Base-by-base conservation (phyloP, 1,284 basidiomycete species). In the Ceratorhiza oryzae-sativae region DNA sequence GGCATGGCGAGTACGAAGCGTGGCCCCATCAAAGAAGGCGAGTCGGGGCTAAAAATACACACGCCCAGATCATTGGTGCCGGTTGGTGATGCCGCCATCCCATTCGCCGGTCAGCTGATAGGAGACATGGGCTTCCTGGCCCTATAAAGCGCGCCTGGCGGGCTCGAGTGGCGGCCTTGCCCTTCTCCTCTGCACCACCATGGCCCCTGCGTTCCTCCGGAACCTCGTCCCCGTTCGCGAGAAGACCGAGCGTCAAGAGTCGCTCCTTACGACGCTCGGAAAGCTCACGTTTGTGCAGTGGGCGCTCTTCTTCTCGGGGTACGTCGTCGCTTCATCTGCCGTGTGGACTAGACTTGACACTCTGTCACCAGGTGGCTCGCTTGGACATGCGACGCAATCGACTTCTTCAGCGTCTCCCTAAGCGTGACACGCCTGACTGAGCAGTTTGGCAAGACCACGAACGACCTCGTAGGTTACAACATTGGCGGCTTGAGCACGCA, bases 331-430 rank as follows among this genome's bases (percentile, higher is more conserved):
- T n/a, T 41, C 67, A 10, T 5, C 30, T 39, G n/a, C 32, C 30
- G 12, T 27, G 42, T 32, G 20, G 59, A 62, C 25, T 23, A 18
- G 41, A 32, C 61, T 76, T 58, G 60, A 71, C 73, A 70, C 59
- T 71, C 42, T 70, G 45, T 45, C 23, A 41, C 3, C 74, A 91
- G 90, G 55, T 92, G 88, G 88, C 81, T 92, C 10, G 90, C 91
- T 13, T 92, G 91, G 91, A 88, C 88, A 6, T 91, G 89, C 80
- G 91, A 92, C 77, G 88, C 90, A 0, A 85, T 90, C 77, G 91
- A 94, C 79, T 96, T 93, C 81, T 95, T 95, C 83, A 86, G 88
- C 25, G 93, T 95, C 12, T 92, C 91, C 1, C 85, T 95, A 74
- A 88, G 87, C 13, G 84, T 93, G 20, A 80, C 83, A 0, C 80